phyloP scores from a whole-genome alignment of 208 protist genomes.

The Crithidia mellificae region DNA sequence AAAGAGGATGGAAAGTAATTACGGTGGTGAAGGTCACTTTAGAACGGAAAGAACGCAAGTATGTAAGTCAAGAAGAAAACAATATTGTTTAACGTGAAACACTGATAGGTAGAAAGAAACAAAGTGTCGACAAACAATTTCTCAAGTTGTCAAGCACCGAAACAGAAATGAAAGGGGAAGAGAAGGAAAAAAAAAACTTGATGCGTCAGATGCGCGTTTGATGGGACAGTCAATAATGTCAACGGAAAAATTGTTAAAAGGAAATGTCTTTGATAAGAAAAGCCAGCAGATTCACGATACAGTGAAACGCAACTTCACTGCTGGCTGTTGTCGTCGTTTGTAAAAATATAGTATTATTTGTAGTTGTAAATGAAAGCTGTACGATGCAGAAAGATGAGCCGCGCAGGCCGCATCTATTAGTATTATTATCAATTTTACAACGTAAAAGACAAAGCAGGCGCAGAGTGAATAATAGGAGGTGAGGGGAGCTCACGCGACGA shows the following conservation, averaged over 20 bases:
- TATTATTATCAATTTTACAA: no score
- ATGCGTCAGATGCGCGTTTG: no score
- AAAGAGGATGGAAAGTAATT: not conserved
- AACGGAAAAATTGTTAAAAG: not conserved
- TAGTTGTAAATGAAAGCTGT: conserved; percentile 2
- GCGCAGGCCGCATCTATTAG: conserved; percentile 1
- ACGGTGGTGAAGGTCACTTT: no score
- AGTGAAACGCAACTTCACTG: not conserved
- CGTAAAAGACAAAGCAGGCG: conserved; percentile 1
- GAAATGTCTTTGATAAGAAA: no score
- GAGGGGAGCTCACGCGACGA: no score
- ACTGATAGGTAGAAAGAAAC: not conserved
- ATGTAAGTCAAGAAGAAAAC: no score
- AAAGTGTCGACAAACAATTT: not conserved
- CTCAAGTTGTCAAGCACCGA: not conserved
- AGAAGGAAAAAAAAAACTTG: not conserved
- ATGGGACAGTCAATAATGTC: no score
- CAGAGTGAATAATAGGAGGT: not conserved
- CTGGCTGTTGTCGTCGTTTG: no score
- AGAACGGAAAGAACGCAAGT: no score
- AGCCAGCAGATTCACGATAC: not conserved
- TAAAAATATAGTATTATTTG: no score
- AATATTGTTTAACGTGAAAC: not conserved
- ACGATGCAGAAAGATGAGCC: conserved; percentile 11
- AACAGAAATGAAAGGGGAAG: not conserved